These are phyloP conservation scores for Trebouxiophyceae sp. DNA, from an alignment of 163 green algal genomes.

Conservation along the genomic window DNA sequence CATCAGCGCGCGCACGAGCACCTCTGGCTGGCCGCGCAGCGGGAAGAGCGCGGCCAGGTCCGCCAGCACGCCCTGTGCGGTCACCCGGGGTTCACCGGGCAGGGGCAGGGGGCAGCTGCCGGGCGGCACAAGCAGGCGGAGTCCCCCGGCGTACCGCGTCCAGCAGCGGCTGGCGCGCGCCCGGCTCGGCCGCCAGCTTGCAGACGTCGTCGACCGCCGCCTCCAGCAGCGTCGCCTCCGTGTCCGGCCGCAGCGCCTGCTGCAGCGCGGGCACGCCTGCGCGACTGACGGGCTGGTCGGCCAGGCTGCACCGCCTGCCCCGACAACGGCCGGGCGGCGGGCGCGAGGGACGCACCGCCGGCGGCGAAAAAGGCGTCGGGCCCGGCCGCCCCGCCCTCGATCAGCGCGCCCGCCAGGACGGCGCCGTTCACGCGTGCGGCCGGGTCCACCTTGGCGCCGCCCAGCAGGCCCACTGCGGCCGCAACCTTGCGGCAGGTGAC, in stretches of 20 bases:
- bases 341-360: too few relatives aligned
- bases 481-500: neutral
- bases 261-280: neutral
- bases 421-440: neutral
- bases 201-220: neutral
- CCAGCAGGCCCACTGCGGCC: neutral
- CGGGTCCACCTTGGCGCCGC: neutral
- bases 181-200: neutral
- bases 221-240: neutral
- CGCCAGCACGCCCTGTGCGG: neutral
- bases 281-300: too few relatives aligned
- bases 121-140: too few relatives aligned
- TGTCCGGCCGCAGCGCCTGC: neutral
- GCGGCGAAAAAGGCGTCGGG: too few relatives aligned
- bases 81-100: neutral
- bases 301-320: too few relatives aligned
- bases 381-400: neutral
- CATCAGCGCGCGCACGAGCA: neutral
- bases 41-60: neutral
- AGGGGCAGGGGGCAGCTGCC: too few relatives aligned
- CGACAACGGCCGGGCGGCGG: too few relatives aligned
- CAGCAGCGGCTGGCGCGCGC: neutral
- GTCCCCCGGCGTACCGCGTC: too few relatives aligned
- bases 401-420: neutral
- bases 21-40: neutral